Conservation (phyloP, 1,139 yeast species). For the Eremothecium coryli region DNA sequence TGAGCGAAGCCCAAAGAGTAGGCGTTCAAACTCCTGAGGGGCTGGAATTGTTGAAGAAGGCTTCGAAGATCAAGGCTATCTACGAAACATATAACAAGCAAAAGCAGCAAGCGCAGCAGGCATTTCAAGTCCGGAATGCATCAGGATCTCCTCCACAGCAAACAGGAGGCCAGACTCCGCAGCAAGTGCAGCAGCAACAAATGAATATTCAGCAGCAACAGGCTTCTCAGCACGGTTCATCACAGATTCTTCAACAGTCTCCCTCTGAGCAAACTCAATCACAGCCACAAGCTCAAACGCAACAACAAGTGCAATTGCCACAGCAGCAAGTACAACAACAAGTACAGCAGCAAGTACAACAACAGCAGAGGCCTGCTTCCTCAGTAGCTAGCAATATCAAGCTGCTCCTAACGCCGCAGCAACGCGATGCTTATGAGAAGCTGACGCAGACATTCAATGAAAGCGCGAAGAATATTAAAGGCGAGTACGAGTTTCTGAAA, state of each 20-base stretch:
- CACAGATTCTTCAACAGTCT: slow-evolving; percentile 12
- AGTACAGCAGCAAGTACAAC: slow-evolving; percentile 13
- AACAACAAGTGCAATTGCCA: slow-evolving; percentile 6
- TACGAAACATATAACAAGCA: slow-evolving; percentile 26
- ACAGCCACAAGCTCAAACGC: slow-evolving; percentile 12
- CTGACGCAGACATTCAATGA: slow-evolving; percentile 29
- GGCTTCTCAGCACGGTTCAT: slow-evolving; percentile 18
- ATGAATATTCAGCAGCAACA: slow-evolving; percentile 11
- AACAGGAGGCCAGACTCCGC: slow-evolving; percentile 28
- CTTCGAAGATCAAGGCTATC: slow-evolving; percentile 45
- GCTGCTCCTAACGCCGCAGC: slow-evolving; percentile 27
- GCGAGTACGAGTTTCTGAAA: slow-evolving; percentile 26
- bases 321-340: slow-evolving; percentile 20
- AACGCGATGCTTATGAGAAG: slow-evolving; percentile 27
- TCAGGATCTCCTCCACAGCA: background rate
- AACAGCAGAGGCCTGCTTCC: slow-evolving; percentile 9
- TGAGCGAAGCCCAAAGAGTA: slow-evolving; percentile 48
- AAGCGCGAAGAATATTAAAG: slow-evolving; percentile 26
- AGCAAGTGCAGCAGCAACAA: slow-evolving; percentile 26
- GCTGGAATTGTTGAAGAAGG: slow-evolving; percentile 56
- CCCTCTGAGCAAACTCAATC: too few species aligned
- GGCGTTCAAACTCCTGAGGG: slow-evolving; percentile 59
- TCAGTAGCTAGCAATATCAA: slow-evolving; percentile 14
- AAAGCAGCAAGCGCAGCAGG: slow-evolving; percentile 23
- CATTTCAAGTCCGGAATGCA: slow-evolving; percentile 5